phyloP scores from a whole-genome alignment of 441 rosid genomes.

The Capsella rubella region DNA sequence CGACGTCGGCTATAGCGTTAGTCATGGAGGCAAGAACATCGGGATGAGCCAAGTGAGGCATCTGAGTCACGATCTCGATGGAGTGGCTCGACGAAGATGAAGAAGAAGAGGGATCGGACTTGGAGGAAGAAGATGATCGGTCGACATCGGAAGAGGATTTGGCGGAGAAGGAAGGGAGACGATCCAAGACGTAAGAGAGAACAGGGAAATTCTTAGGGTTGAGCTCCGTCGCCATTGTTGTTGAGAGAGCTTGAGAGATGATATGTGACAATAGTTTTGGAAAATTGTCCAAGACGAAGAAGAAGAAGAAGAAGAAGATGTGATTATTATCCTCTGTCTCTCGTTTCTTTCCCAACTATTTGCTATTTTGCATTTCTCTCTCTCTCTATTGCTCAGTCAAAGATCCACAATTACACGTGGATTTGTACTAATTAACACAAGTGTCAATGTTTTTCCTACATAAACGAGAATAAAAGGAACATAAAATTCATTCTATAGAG shows the following conservation, averaged over 20 bases:
- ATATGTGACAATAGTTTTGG: neutral
- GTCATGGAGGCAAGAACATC: slow-evolving; percentile 77
- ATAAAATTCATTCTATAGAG: neutral
- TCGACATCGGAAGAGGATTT: slow-evolving; percentile 58
- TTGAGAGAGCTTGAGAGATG: neutral
- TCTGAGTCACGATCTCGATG: slow-evolving; percentile 49
- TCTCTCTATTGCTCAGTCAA: slow-evolving; percentile 43
- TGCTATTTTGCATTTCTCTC: neutral
- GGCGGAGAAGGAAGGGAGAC: slow-evolving; percentile 61
- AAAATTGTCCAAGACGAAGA: neutral
- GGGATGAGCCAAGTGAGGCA: slow-evolving; percentile 76
- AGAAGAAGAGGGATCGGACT: slow-evolving; percentile 46
- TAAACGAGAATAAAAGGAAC: neutral
- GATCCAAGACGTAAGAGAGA: slow-evolving; percentile 75
- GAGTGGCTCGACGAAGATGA: slow-evolving; percentile 47
- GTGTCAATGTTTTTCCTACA: neutral
- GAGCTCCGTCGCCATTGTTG: slow-evolving; percentile 55
- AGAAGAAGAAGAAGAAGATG: slow-evolving; percentile 9
- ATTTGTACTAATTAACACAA: neutral
- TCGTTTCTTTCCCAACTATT: slow-evolving; percentile 10
- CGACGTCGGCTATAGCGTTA: slow-evolving; percentile 70
- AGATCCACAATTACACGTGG: slow-evolving; percentile 24
- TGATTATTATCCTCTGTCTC: slow-evolving; percentile 14
- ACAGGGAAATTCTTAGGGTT: slow-evolving; percentile 66
- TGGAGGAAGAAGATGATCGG: slow-evolving; percentile 35